Evolutionary conservation across 371 early-diverging fungal genomes (phyloP).

Genomic region (Apophysomyces elegans): DNA sequence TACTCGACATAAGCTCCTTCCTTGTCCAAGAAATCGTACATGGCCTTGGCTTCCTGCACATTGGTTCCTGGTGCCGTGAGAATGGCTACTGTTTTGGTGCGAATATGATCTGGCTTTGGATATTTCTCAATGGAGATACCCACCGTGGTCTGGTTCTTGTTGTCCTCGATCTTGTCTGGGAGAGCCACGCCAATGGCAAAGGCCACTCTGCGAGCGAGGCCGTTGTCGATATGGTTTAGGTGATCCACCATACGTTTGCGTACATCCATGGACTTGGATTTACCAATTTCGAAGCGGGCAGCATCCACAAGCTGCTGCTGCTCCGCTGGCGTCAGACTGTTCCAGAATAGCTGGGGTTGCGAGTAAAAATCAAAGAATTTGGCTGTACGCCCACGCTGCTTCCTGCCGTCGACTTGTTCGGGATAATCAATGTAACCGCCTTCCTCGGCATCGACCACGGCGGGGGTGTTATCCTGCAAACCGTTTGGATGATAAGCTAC

Average conservation of each 20-base stretch:
- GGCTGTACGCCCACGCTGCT: slow-evolving; percentile 26
- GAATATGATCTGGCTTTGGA: slow-evolving; percentile 36
- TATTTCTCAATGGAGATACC: slow-evolving; percentile 42
- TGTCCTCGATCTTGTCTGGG: slow-evolving; percentile 32
- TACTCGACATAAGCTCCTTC: slow-evolving; percentile 38
- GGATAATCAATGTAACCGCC: slow-evolving; percentile 47
- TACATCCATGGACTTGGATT: slow-evolving; percentile 31
- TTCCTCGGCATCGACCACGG: slow-evolving; percentile 20
- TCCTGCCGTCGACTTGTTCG: slow-evolving; percentile 26
- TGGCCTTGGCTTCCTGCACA: slow-evolving; percentile 28
- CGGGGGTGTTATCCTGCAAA: slow-evolving; percentile 37
- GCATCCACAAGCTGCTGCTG: slow-evolving; percentile 47
- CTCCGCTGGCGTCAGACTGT: slow-evolving; percentile 45
- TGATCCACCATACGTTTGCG: slow-evolving; percentile 39
- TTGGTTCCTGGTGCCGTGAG: slow-evolving; percentile 39
- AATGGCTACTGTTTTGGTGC: slow-evolving; percentile 40
- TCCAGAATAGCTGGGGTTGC: slow-evolving; percentile 51
- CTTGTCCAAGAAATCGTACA: slow-evolving; percentile 30
- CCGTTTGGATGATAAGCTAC: slow-evolving; percentile 42
- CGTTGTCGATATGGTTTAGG: slow-evolving; percentile 46
- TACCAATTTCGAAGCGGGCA: slow-evolving; percentile 47
- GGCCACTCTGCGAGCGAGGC: slow-evolving; percentile 47
- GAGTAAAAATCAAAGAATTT: slow-evolving; percentile 49
- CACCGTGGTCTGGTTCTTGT: slow-evolving; percentile 20
- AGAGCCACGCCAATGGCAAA: slow-evolving; percentile 32